These are phyloP conservation scores for Lagenidium sp. DNA, from an alignment of 352 stramenopile species.

Conservation along the genomic window DNA sequence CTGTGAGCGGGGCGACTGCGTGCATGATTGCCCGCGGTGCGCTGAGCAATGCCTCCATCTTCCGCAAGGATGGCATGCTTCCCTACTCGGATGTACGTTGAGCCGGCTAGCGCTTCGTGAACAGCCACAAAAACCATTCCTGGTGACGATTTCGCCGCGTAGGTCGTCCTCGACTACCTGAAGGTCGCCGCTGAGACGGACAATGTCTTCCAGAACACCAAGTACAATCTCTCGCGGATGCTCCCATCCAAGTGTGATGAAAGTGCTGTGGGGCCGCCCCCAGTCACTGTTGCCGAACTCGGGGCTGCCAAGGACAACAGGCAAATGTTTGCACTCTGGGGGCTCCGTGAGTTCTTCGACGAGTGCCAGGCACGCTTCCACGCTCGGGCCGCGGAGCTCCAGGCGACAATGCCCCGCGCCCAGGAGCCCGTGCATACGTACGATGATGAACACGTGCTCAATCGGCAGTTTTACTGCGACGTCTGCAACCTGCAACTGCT, in stretches of 20 bases:
- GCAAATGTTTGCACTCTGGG: constrained; percentile 74
- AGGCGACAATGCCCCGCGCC: constrained; percentile 5
- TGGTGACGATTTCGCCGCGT: no score
- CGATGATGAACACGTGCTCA: constrained; percentile 30
- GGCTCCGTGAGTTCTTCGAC: constrained; percentile 44
- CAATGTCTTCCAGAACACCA: constrained; percentile 88
- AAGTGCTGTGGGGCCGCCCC: constrained; percentile 6
- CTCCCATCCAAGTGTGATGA: constrained; percentile 56
- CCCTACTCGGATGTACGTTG: constrained; percentile 34
- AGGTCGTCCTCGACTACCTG: constrained; percentile 63
- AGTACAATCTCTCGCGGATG: constrained; percentile 87
- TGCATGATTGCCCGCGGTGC: constrained; percentile 82
- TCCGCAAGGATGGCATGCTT: constrained; percentile 57
- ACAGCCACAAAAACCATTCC: no score
- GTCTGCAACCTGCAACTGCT: constrained; percentile 59
- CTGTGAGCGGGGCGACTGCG: constrained; percentile 52
- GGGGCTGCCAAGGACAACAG: constrained; percentile 45
- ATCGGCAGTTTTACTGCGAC: constrained; percentile 56
- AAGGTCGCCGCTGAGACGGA: constrained; percentile 65
- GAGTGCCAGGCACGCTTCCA: constrained; percentile 44
- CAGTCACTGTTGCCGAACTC: constrained; percentile 47
- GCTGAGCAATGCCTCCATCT: constrained; percentile 77
- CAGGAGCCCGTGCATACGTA: constrained; percentile 22
- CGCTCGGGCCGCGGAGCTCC: constrained; percentile 22
- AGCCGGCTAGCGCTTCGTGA: no score